phyloP scores from a whole-genome alignment of 2,329 filamentous ascomycete genomes.

The Xylariomycetidae sp. region DNA sequence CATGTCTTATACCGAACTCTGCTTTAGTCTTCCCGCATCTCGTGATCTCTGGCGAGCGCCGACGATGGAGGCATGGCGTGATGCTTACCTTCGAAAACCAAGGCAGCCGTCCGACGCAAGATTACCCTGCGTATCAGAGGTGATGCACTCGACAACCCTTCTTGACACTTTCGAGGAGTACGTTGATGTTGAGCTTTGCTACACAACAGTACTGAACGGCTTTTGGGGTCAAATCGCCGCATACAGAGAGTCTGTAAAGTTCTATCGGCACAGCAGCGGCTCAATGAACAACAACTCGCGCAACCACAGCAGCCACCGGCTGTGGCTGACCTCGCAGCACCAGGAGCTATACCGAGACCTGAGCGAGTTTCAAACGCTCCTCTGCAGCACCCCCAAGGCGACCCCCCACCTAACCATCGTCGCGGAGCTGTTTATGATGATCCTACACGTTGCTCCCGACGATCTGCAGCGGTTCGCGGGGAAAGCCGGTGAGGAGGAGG shows the following conservation, averaged over 20 bases:
- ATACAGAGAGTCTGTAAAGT: slow-evolving; percentile 26
- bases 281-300: slow-evolving; percentile 5
- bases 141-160: slow-evolving; percentile 15
- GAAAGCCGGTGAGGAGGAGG: slow-evolving; percentile 25
- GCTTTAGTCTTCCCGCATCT: slow-evolving; percentile 19
- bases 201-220: slow-evolving; percentile 23
- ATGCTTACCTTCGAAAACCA: slow-evolving; percentile 18
- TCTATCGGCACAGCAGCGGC: slow-evolving; percentile 14
- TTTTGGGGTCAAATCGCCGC: slow-evolving; percentile 28
- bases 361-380: slow-evolving; percentile 18
- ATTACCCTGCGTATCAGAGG: slow-evolving; percentile 18
- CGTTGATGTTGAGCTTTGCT: slow-evolving; percentile 27
- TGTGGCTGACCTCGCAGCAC: slow-evolving; percentile 26
- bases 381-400: slow-evolving; percentile 9
- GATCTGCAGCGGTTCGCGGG: slow-evolving; percentile 23
- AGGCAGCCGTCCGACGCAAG: slow-evolving; percentile 7
- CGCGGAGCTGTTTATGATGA: slow-evolving; percentile 23
- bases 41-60: slow-evolving; percentile 22
- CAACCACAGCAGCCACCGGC: slow-evolving; percentile 14
- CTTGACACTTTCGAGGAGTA: slow-evolving; percentile 17
- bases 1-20: slow-evolving; percentile 21
- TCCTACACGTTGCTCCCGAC: slow-evolving; percentile 22
- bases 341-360: slow-evolving; percentile 27
- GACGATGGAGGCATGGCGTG: slow-evolving; percentile 20
- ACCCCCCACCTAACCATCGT: slow-evolving; percentile 16